Base-by-base conservation (phyloP, 2,329 filamentous ascomycete species). In the Fusarium dlaminii region DNA sequence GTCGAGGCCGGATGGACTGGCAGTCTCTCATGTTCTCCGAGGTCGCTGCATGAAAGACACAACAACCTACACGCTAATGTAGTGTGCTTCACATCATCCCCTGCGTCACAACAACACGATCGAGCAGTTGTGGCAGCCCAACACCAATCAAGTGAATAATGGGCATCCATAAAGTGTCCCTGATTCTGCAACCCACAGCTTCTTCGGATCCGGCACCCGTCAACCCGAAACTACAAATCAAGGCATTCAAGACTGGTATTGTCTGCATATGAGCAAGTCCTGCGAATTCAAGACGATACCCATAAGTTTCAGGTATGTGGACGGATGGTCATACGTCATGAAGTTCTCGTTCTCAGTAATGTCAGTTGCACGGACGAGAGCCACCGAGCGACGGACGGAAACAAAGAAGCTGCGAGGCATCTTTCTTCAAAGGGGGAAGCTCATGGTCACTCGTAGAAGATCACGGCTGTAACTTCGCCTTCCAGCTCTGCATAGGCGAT, bases 381-480 rank as follows among this genome's bases (percentile, higher is more conserved):
- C 32, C n/a, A 39, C 14, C 62, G 42, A 45, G 59, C 42, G 55
- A 39, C 32, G 30, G 54, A 27, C 36, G 34, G 27, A 22, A 18
- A 17, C 30, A 27, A 56, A 67, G 42, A 42, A 32, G n/a, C 30
- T 37, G 30, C 48, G 55, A 63, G 49, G 18, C 40, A 43, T 30
- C 14, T 34, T 42, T 58, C 54, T 58, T 40, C 30, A 61, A 37
- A 30, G 24, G 40, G 43, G n/a, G 11, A 46, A 64, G 39, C 40
- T 59, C 30, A 36, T 39, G 46, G 42, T 74, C 66, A 75, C 79
- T 88, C 85, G 66, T 85, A 80, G 75, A 88, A 89, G 43, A 88
- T 81, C 20, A 86, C 84, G 37, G 83, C 82, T 37, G 85, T 87
- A 30, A 86, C 82, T 72, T 84, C 79, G 29, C 87, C 87, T 24